Evolutionary conservation across 495 filamentous ascomycete genomes (phyloP).

Genomic region (Hypoxylon trugodes): DNA sequence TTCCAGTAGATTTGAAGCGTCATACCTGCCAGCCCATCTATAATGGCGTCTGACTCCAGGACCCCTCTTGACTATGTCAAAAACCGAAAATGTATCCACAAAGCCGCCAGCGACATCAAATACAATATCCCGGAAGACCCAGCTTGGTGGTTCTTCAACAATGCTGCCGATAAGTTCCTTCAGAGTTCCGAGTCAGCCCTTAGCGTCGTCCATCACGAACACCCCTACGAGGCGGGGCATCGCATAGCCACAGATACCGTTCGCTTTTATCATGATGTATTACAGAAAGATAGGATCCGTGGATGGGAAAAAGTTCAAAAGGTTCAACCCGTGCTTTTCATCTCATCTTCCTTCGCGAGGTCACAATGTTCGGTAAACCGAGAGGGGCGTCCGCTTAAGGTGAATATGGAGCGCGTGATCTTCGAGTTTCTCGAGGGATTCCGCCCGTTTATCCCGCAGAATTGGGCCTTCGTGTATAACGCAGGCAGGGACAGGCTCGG

Average conservation of each 20-base stretch:
- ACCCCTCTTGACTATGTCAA: too few relatives aligned
- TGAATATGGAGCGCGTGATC: too few relatives aligned
- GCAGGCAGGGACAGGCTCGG: not conserved
- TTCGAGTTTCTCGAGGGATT: not conserved
- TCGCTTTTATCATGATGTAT: not conserved
- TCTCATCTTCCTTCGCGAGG: not conserved
- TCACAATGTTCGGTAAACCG: not conserved
- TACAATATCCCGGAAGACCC: not conserved
- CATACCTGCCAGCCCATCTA: too few relatives aligned
- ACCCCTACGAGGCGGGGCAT: not conserved
- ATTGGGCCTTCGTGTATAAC: not conserved
- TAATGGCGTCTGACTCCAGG: too few relatives aligned
- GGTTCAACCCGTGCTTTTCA: constrained; percentile 1
- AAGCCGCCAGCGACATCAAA: not conserved
- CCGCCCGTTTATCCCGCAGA: not conserved
- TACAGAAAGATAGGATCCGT: not conserved
- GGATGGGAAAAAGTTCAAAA: not conserved
- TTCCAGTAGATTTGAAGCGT: too few relatives aligned
- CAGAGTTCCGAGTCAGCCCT: not conserved
- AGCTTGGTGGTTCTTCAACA: not conserved
- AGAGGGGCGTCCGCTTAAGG: too few relatives aligned
- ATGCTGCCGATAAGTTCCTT: not conserved
- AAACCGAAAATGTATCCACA: not conserved
- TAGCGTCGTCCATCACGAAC: not conserved
- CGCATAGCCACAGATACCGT: constrained; percentile 4